Conservation (phyloP, 805 yeast genomes). For the Starmerella floris region DNA sequence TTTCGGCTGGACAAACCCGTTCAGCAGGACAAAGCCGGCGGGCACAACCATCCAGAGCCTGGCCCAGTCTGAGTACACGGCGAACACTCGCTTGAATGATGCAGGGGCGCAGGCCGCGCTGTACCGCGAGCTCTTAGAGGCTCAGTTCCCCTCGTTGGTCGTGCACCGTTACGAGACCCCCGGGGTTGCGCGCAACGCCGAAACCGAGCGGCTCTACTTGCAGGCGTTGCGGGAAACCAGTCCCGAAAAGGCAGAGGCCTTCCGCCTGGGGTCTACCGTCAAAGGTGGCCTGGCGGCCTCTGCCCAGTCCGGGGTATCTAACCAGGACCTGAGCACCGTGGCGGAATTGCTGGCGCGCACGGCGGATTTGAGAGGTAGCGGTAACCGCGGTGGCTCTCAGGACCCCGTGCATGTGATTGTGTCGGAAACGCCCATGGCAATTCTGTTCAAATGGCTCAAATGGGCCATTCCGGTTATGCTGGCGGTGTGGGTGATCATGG, state of each 20-base stretch:
- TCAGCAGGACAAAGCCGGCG: slow-evolving; percentile 2
- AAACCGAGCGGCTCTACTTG: slow-evolving; percentile 63
- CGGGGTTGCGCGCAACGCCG: slow-evolving; percentile 74
- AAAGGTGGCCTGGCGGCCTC: slow-evolving; percentile 16
- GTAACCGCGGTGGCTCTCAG: slow-evolving; percentile 26
- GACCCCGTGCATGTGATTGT: slow-evolving; percentile 93
- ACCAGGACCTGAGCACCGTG: not conserved
- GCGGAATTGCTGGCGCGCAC: slow-evolving; percentile 3
- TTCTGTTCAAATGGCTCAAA: slow-evolving; percentile 74
- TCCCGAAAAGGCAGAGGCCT: slow-evolving; percentile 9
- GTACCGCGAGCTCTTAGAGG: slow-evolving; percentile 55
- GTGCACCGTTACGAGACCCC: slow-evolving; percentile 89
- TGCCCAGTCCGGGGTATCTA: slow-evolving; percentile 12
- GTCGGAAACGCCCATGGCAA: slow-evolving; percentile 66
- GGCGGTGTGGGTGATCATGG: slow-evolving; percentile 66
- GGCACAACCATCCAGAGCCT: slow-evolving; percentile 30
- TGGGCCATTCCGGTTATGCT: slow-evolving; percentile 77
- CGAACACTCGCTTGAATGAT: slow-evolving; percentile 60
- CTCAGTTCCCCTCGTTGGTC: slow-evolving; percentile 90
- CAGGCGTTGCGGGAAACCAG: slow-evolving; percentile 74
- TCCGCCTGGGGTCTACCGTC: not conserved
- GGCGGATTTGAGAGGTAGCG: not conserved
- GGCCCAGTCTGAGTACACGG: slow-evolving; percentile 66
- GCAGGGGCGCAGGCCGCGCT: slow-evolving; percentile 70
- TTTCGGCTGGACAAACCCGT: slow-evolving; percentile 7